Base-by-base conservation (phyloP, 164 flowering plant genomes). In the Cinnamomum micranthum region DNA sequence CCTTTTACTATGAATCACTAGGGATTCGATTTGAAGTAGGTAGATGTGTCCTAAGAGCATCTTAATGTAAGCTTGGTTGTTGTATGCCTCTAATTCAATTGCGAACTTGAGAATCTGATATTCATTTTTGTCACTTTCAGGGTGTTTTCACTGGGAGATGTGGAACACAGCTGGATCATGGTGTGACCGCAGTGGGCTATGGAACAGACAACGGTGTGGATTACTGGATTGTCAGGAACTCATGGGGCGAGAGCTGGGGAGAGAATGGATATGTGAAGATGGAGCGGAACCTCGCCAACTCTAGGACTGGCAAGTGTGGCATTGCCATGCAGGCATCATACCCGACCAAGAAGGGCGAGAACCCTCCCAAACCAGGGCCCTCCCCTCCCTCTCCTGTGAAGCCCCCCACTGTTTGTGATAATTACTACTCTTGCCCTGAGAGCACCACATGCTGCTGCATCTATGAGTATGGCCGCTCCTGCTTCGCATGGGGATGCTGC, bases 401-500 rank as follows among this genome's bases (percentile, higher is more conserved):
- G 33, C 95, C 96, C 0, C 91, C 92, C 1, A 58, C 81, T 2
- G 88, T 83, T 0, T 95, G 99, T 71, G 96, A 90, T 63, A 76
- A 24, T 15, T 86, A 88, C 81, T 82, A 81, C 77, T 33, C 85
- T n/a, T 95, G 99, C 71, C 91, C 91, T 9, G 78, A 76, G 71
- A 77, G 86, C 74, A 87, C 62, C 76, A 95, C 97, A 47, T 93
- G 97, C 85, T 93, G 99, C 87, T 95, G 98, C 50, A 27, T 86
- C 23, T 88, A 66, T 25, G 80, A 86, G 76, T 88, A 71, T 63
- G 84, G 82, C 4, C 76, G 71, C 25, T 79, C 60, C 65, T 92
- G 95, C 87, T 85, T 89, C 59, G 80, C 72, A 7, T 95, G 99
- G 99, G 99, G 99, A 69, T 95, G 99, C 81, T 95, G 99, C 82